Evolutionary conservation across 495 filamentous ascomycete species (phyloP), one percentile per base, ranked within the genome.

Genomic region (Platismatia glauca): DNA sequence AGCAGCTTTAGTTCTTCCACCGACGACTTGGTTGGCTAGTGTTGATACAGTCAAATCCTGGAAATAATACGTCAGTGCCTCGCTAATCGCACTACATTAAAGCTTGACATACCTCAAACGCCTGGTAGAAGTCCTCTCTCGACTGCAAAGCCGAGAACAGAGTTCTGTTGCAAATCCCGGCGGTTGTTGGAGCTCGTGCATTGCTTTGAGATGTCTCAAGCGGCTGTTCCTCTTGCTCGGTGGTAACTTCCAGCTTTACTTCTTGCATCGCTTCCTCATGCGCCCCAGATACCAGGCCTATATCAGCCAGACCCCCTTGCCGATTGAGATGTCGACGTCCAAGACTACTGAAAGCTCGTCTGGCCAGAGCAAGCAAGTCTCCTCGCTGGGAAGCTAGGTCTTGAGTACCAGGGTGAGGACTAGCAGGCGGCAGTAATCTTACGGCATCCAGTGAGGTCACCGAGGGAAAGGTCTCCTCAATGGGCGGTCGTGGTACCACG

Each of bases 371-470:
- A 62, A 87, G 83, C 8, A 98, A 77, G 66, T 95, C 89, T 29
- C 88, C 93, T 71, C 93, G 79, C 58, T 80, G 83, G 34, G 86
- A 87, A 46, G 91, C 89, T n/a, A 97, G 77, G 48, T 95, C 87
- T 70, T 94, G 87, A 13, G 89, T 76, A 0, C 91, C 91, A 12
- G 83, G 77, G 68, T 85, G 90, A 9, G 80, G 68, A 61, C 67
- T 60, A 11, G 58, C 55, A 29, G 68, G 68, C 22, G 58, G 63
- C n/a, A 61, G 60, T 27, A 62, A 57, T 43, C 59, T 31, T 20
- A 53, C 52, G 38, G 59, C 63, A 33, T 69, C 62, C 35, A 65
- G 59, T 11, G 56, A 64, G 22, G 29, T 63, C 15, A 64, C 38
- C 9, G 55, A 55, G 18, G 59, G 48, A 46, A 58, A 58, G 12